These are phyloP conservation scores for Monosporozyma siamensis DNA, from an alignment of 805 yeast genomes.

Conservation along the genomic window DNA sequence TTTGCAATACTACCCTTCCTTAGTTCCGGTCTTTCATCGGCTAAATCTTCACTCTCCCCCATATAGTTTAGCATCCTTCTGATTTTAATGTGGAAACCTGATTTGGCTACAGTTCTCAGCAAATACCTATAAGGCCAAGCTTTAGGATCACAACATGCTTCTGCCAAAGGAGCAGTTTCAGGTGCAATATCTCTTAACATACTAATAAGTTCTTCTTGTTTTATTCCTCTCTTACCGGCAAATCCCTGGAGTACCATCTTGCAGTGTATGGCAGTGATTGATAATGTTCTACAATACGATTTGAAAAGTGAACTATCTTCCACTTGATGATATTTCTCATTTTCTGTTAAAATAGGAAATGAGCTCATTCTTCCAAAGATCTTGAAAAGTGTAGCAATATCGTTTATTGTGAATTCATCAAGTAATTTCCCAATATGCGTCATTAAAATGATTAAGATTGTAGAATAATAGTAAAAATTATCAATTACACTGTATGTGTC, in stretches of 20 bases:
- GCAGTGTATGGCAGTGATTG: slow-evolving; percentile 14
- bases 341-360: slow-evolving; percentile 4
- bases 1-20: neutral
- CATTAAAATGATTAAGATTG: slow-evolving; percentile 5
- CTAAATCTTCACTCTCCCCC: neutral
- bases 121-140: slow-evolving; percentile 18
- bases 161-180: slow-evolving; percentile 10
- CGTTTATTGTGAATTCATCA: slow-evolving; percentile 5
- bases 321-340: slow-evolving; percentile 10
- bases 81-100: slow-evolving; percentile 23
- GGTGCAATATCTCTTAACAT: slow-evolving; percentile 66
- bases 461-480: slow-evolving; percentile 3
- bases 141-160: slow-evolving; percentile 14
- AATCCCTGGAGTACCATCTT: slow-evolving; percentile 13
- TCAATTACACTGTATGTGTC: slow-evolving; percentile 5
- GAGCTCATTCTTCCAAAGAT: slow-evolving; percentile 5
- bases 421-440: slow-evolving; percentile 1
- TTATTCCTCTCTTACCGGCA: slow-evolving; percentile 26
- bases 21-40: neutral
- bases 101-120: slow-evolving; percentile 18
- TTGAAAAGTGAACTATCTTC: slow-evolving; percentile 10
- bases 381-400: slow-evolving; percentile 1
- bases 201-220: slow-evolving; percentile 51
- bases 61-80: slow-evolving; percentile 4
- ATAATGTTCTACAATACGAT: slow-evolving; percentile 11